Evolutionary conservation across 306 rosid species (phyloP).

Genomic region (Begonia masoniana): DNA sequence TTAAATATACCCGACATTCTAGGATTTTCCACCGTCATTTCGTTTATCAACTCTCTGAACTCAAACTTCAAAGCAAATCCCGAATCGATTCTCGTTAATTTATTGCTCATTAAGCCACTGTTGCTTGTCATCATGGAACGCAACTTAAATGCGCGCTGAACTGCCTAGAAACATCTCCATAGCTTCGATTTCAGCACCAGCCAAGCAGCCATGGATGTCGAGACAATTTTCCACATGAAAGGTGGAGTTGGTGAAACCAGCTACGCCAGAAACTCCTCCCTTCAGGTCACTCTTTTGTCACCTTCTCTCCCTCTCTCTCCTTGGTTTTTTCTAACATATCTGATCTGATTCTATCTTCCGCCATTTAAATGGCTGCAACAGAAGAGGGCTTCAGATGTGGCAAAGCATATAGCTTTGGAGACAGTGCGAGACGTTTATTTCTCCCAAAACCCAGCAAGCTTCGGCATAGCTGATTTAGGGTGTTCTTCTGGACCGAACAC

Average conservation of each 20-base stretch:
- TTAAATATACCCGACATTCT: too few species aligned
- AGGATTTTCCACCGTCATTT: too few species aligned
- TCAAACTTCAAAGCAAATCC: too few species aligned
- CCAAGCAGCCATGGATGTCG: conserved; percentile 45
- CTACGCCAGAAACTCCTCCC: conserved; percentile 77
- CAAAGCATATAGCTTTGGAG: conserved; percentile 65
- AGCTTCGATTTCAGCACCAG: neutral
- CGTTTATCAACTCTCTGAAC: too few species aligned
- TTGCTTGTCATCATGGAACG: too few species aligned
- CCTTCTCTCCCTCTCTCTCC: neutral
- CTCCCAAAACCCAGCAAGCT: conserved; percentile 45
- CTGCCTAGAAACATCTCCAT: neutral
- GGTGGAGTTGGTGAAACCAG: conserved; percentile 85
- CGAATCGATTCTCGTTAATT: too few species aligned
- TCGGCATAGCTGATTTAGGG: conserved; percentile 87
- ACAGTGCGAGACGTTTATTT: conserved; percentile 46
- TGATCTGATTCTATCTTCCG: neutral
- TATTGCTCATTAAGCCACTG: too few species aligned
- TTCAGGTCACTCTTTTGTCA: conserved; percentile 37
- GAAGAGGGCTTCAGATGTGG: conserved; percentile 68
- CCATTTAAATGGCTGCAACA: conserved; percentile 15
- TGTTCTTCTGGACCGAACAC: conserved; percentile 91
- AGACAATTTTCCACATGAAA: conserved; percentile 72
- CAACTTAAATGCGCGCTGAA: too few species aligned
- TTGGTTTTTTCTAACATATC: neutral